Evolutionary conservation across 768 basidiomycete species (phyloP), one percentile per base, ranked within the genome.

Genomic region (Crucibulum laeve): DNA sequence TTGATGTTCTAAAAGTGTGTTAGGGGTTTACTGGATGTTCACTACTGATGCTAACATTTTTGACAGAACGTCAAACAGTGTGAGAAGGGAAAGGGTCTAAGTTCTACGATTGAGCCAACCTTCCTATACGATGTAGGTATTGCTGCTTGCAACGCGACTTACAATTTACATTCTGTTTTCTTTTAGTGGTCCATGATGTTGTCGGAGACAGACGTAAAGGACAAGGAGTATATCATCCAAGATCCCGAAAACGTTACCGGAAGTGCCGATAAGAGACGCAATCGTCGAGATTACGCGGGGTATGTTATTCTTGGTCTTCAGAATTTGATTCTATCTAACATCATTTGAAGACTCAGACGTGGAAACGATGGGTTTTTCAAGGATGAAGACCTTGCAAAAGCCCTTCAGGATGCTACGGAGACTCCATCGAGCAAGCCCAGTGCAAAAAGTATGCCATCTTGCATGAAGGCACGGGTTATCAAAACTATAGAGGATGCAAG

Each of bases 361-460:
- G 47, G 44, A 8, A 28, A 35, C 21, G 45, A 53, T 36, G 43
- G 46, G 8, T 47, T 47, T 4, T 61, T 59, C 45, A 48, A 51
- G 15, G 60, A 59, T 34, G 42, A 49, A 11, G 51, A 55, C 39
- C 42, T 54, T 38, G 47, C 52, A 37, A 38, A 47, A n/a, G 28
- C 50, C n/a, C 45, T 58, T 4, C 46, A 48, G 5, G 40, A 58
- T 25, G 57, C 57, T 2, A 56, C 57, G 30, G 53, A 54, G 23
- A 19, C 17, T 17, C 15, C 25, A 15, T 52, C 54, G 5, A 45
- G 54, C 5, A 17, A 40, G 1, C 45, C 49, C n/a, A 8, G 8
- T 30, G 28, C 8, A 30, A 8, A 8, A 30, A 5, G 43, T 46
- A 3, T 37, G 39, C n/a, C 41, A 33, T 13, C 5, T 38, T 40